phyloP scores from a whole-genome alignment of 768 basidiomycete genomes.

The Gloeopeniophorella convolvens region DNA sequence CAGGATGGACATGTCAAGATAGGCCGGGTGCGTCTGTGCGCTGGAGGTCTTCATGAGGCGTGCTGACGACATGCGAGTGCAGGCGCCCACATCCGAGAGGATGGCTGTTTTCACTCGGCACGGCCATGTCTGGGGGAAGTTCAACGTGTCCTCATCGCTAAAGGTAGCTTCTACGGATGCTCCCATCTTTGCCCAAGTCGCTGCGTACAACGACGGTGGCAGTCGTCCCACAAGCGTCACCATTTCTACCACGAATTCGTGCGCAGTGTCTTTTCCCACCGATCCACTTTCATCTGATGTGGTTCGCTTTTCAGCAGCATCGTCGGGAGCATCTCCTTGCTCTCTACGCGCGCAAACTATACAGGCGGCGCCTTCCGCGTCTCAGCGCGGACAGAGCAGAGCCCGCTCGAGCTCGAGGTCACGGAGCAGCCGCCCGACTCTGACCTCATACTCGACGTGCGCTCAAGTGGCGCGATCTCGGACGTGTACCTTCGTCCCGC shows the following conservation, averaged over 20 bases:
- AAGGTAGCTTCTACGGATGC: neutral
- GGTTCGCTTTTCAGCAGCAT: neutral
- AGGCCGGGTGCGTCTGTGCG: neutral
- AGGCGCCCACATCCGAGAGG: neutral
- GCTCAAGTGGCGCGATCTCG: constrained; percentile 6
- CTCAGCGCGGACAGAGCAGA: neutral
- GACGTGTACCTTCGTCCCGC: constrained; percentile 1
- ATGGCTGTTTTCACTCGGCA: neutral
- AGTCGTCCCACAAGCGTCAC: neutral
- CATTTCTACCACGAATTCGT: neutral
- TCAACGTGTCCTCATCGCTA: neutral
- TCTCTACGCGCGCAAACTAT: neutral
- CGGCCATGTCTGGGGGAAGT: constrained; percentile 3
- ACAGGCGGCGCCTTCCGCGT: neutral
- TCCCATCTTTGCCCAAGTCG: neutral
- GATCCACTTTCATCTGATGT: neutral
- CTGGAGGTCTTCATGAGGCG: neutral
- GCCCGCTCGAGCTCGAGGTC: constrained; percentile 1
- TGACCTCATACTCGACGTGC: neutral
- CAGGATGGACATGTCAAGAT: neutral
- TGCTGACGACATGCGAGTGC: neutral
- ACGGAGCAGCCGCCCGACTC: neutral
- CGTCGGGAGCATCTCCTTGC: neutral
- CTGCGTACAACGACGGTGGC: neutral
- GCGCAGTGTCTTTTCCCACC: neutral